Percentiles rank a stretch among this genome's conserved stretches.
Conservation (phyloP, 2,329 filamentous ascomycete species). For the Scopulariopsis brevicaulis region DNA sequence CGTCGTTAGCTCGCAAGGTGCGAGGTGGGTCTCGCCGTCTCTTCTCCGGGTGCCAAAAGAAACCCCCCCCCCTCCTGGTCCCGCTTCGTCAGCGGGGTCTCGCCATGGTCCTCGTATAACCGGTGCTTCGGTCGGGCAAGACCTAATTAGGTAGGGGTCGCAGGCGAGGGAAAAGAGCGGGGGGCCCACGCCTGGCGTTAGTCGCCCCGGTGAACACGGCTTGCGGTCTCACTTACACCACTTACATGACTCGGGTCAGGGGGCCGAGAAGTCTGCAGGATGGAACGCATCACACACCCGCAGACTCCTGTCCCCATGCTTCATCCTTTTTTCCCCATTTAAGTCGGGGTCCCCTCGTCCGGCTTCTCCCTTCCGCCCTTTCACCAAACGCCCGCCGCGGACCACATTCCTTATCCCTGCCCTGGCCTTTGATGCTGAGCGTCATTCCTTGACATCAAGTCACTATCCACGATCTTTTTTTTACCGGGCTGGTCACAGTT, state of each 20-base stretch:
- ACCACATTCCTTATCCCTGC: not conserved
- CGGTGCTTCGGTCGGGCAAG: too few species aligned
- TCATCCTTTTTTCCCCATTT: not conserved
- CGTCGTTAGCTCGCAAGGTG: not conserved
- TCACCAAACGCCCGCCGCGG: not conserved
- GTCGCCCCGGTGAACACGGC: not conserved
- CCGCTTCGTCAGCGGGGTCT: too few species aligned
- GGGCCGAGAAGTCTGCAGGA: not conserved
- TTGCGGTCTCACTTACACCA: not conserved
- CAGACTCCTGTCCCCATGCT: not conserved
- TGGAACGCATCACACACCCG: not conserved
- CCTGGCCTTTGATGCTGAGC: slow-evolving; percentile 1
- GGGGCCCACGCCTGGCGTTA: not conserved
- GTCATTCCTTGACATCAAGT: not conserved
- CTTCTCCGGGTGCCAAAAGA: not conserved
- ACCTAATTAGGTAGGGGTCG: not conserved
- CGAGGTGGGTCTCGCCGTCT: not conserved
- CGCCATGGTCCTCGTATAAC: too few species aligned
- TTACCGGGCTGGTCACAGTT: not conserved
- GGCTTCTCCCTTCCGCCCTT: not conserved
- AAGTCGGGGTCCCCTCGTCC: not conserved
- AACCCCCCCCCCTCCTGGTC: too few species aligned
- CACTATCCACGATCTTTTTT: not conserved
- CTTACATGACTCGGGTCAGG: not conserved
- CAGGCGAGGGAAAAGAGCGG: not conserved